Conservation (phyloP, 1,284 basidiomycete genomes). For the Fomitiporia mediterranea region DNA sequence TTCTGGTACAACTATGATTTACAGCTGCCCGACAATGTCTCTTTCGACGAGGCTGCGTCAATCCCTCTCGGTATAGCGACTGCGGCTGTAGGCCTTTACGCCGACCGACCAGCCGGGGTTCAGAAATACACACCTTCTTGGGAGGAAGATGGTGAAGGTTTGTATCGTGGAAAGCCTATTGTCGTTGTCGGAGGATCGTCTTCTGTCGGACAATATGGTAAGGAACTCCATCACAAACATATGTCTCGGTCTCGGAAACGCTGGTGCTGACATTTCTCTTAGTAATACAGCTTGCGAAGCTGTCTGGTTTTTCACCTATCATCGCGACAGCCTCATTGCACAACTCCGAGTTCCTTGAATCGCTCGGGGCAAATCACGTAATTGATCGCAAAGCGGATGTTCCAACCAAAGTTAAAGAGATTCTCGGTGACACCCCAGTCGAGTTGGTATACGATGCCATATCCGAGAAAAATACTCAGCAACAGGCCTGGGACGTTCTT, state of each 20-base stretch:
- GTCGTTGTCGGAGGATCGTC: conserved; percentile 35
- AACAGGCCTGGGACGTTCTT: conserved; percentile 22
- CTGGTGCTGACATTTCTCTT: conserved; percentile 7
- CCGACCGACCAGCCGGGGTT: background rate
- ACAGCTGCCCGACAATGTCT: conserved; percentile 30
- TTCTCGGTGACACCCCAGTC: conserved; percentile 29
- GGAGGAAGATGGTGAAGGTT: conserved; percentile 25
- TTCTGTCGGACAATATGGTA: conserved; percentile 36
- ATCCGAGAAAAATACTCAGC: conserved; percentile 18
- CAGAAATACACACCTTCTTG: conserved; percentile 21
- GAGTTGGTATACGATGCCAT: conserved; percentile 37
- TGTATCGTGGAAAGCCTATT: conserved; percentile 27
- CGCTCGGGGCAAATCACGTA: conserved; percentile 49
- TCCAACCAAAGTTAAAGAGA: conserved; percentile 27
- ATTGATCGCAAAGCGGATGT: conserved; percentile 40
- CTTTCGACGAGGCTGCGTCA: conserved; percentile 34
- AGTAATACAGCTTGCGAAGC: conserved; percentile 42
- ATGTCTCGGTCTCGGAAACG: conserved; percentile 23
- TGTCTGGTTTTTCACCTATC: conserved; percentile 50
- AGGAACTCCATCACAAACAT: too few species aligned
- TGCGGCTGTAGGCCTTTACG: conserved; percentile 33
- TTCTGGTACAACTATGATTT: conserved; percentile 1
- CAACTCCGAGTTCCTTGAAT: conserved; percentile 39
- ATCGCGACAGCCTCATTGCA: conserved; percentile 47
- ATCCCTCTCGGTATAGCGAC: conserved; percentile 39